Conservation (phyloP, 2,329 filamentous ascomycete genomes). For the Paraphoma chrysanthemicola region DNA sequence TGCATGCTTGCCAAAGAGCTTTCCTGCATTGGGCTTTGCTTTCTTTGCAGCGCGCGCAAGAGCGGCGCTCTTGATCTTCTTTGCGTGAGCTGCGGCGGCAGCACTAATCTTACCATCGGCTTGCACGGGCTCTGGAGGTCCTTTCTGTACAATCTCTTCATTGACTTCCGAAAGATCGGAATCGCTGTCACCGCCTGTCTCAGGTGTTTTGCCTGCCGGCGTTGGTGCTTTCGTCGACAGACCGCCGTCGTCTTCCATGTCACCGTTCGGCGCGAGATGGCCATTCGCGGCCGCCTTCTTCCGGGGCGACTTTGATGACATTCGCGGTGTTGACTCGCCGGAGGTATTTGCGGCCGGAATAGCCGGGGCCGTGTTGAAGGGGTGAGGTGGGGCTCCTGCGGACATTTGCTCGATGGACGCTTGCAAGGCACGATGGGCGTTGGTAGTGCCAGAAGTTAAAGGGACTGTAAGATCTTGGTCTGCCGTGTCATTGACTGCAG, state of each 20-base stretch:
- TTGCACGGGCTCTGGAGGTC: conserved; percentile 37
- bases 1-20: conserved; percentile 37
- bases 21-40: conserved; percentile 35
- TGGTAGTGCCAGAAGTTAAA: conserved; percentile 15
- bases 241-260: conserved; percentile 30
- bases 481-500: conserved; percentile 25
- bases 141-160: conserved; percentile 46
- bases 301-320: conserved; percentile 40
- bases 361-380: conserved; percentile 36
- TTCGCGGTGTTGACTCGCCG: conserved; percentile 32
- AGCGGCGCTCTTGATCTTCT: conserved; percentile 36
- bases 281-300: conserved; percentile 37
- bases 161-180: conserved; percentile 48
- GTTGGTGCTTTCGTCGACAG: conserved; percentile 35
- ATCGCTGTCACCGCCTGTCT: conserved; percentile 37
- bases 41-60: conserved; percentile 41
- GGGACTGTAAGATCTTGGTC: conserved; percentile 16
- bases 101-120: conserved; percentile 32
- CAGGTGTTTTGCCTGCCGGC: conserved; percentile 35
- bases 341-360: conserved; percentile 32
- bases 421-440: conserved; percentile 26
- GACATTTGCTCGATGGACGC: conserved; percentile 17
- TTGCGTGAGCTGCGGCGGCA: conserved; percentile 20
- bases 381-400: conserved; percentile 25
- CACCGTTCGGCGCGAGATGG: conserved; percentile 16